Conservation (phyloP, 108 stramenopile species). For the Fistulifera pelliculosa region DNA sequence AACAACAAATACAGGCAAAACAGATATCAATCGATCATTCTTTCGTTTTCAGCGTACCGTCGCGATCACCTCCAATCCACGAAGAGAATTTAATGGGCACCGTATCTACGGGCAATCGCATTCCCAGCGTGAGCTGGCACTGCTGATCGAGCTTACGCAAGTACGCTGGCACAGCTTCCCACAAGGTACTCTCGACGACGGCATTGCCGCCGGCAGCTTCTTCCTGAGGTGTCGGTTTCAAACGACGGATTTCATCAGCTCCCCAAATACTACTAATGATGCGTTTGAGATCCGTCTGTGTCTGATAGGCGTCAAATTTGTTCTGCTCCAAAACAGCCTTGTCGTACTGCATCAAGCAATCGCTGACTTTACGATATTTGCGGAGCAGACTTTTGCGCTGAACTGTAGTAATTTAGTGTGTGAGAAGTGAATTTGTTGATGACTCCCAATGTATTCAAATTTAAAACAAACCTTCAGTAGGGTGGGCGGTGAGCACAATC, state of each 20-base stretch:
- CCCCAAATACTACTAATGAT: constrained; percentile 75
- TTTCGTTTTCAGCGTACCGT: constrained; percentile 12
- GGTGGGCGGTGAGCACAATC: constrained; percentile 95
- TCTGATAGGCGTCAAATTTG: constrained; percentile 68
- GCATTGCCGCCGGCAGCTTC: constrained; percentile 91
- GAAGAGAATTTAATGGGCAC: constrained; percentile 88
- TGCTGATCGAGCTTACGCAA: constrained; percentile 89
- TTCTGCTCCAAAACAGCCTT: constrained; percentile 47
- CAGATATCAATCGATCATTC: too few relatives aligned
- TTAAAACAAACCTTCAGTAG: constrained; percentile 55
- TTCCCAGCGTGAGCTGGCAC: constrained; percentile 58
- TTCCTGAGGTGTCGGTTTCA: constrained; percentile 87
- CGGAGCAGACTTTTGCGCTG: constrained; percentile 31
- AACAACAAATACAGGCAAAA: too few relatives aligned
- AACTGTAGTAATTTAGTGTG: constrained; percentile 1
- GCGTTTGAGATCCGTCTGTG: constrained; percentile 48
- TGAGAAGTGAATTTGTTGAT: constrained; percentile 43
- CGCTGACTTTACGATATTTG: constrained; percentile 52
- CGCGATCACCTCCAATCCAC: constrained; percentile 95
- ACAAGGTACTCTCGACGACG: constrained; percentile 89
- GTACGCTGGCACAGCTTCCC: constrained; percentile 93
- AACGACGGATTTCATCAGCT: constrained; percentile 86
- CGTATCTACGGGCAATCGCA: constrained; percentile 71
- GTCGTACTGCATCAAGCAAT: constrained; percentile 19
- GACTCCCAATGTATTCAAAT: constrained; percentile 42